Evolutionary conservation across 352 stramenopile genomes (phyloP), one percentile per base, ranked within the genome.

Genomic region (Aphanomyces cochlioides): DNA sequence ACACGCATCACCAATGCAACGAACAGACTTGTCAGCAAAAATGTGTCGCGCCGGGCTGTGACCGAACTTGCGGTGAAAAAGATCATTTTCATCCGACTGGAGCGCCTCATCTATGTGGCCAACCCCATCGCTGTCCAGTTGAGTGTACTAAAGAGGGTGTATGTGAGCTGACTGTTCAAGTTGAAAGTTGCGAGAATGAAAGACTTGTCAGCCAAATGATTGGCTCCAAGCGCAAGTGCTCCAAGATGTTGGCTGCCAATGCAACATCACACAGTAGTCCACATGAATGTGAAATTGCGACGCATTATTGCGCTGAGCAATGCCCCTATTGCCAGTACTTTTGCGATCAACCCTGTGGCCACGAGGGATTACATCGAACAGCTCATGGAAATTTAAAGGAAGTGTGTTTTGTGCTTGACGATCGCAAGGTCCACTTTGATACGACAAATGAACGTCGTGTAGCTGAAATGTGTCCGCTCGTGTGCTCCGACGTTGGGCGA

Each of bases 391-490:
- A 94, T 72, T 92, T 92, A 84, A 75, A 81, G 13, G 89, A 91
- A 67, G 92, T 79, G 21, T 82, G 79, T 56, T 94, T 92, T 53
- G 47, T 87, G 3, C 82, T 79, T 1, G 81, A 90, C 37, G 66
- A 74, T 0, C 57, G 78, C 3, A 76, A 88, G 7, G 84, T 94
- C 17, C 82, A 94, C 64, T 66, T 94, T 19, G 73, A 92, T 70
- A 71, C 75, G 19, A 74, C 78, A 13, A 83, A 84, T 1, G 86
- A 94, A 66, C 60, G 69, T 6, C 84, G 86, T 7, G 86, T 78
- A 3, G 84, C 86, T 3, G 84, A 94, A 56, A 92, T 92, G 83
- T 94, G 84, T 64, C 90, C 88, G 37, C 63, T 92, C n/a, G 91
- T 84, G 69, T 94, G 82, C 72, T 83, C 83, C 6, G 90, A 91